Base-by-base conservation (phyloP, 2,329 filamentous ascomycete species). In the Paracoccidioides brasiliensis region DNA sequence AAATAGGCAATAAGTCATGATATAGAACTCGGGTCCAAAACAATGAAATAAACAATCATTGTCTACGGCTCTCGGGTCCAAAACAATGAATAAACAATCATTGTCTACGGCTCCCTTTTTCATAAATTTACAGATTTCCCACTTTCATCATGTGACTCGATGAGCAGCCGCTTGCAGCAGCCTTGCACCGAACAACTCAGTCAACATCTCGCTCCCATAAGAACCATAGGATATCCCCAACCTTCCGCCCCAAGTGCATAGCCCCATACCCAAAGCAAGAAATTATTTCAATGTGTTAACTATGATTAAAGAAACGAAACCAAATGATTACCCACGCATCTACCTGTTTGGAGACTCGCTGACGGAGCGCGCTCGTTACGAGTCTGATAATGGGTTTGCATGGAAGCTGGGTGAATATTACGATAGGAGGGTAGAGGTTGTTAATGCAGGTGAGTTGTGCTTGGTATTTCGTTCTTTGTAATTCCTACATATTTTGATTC, bases 321-420 rank as follows among this genome's bases (percentile, higher is more conserved):
- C 54, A 22, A 53, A 58, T 43, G 50, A 59, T 42, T 61, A 56
- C 35, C 61, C 61, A 15, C 57, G 59, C 14, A 60, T 63, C 41
- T 63, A 63, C 28, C 49, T 63, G 33, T 62, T 63, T 51, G 61
- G 61, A 12, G 61, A 63, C 55, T 61, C 61, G 22, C 51, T 63
- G 43, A 63, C 60, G 8, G 60, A 61, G 45, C 37, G 58, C 12
- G 60, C 51, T 0, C 60, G 60, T 50, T 50, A 44, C 22, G 57
- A 59, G 35, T 28, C 53, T 10, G 40, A 62, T 49, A 53, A 28
- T n/a, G 60, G 61, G 3, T 63, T 63, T 50, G 60, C 60, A 10
- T 57, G 55, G 54, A 55, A 54, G 50, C 37, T 62, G 14, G 33
- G 43, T 32, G 50, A 62, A 49, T 61, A 63, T 48, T 63, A 63